Base-by-base conservation (phyloP, 2,329 filamentous ascomycete genomes). In the Phyllachora maydis region DNA sequence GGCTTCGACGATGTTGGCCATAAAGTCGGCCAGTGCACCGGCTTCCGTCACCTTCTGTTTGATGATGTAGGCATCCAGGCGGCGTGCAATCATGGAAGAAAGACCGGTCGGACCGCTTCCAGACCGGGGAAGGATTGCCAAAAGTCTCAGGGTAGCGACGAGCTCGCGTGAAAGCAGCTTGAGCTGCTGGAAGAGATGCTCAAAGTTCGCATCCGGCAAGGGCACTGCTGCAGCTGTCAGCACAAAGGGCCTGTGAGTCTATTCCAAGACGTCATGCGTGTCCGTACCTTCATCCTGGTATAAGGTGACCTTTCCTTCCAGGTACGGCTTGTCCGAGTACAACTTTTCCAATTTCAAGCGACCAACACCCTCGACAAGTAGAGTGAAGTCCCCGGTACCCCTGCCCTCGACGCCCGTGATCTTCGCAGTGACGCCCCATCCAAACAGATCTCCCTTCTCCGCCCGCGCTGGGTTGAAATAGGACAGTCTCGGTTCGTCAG, bases 1-100 rank as follows among this genome's bases (percentile, higher is more conserved):
- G 23, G 76, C 72, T 32, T 92, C 81, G 3, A 91, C 66, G 13
- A 95, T 65, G 41, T 92, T 91, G 18, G 81, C 74, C 81, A 98
- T 93, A 43, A 95, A 95, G 44, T 98, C 88, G 5, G 88, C 85
- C 7, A 98, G 59, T 6, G 69, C 54, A 3, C 85, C 85, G 2
- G 83, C 83, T 35, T 95, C 82, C 19, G 66, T 58, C 23, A 88
- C 45, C 28, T 81, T 71, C 42, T 88, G 90, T 43, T 74, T 70
- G 16, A 70, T 62, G 32, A 98, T 92, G 46, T 81, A 88, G 25
- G 83, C 52, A 39, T 95, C 83, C 20, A 98, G 65, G 24, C 83
- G 68, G 23, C 82, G 68, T 1, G 81, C 81, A 24, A 95, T 61
- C n/a, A 85, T 54, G 1, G 85, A 83, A 4, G 82, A 83, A 10